Percentiles rank a stretch among this genome's conserved stretches.
These are phyloP conservation scores for Bipolaris gigantea DNA, from an alignment of 2,329 filamentous ascomycete genomes.

Conservation along the genomic window DNA sequence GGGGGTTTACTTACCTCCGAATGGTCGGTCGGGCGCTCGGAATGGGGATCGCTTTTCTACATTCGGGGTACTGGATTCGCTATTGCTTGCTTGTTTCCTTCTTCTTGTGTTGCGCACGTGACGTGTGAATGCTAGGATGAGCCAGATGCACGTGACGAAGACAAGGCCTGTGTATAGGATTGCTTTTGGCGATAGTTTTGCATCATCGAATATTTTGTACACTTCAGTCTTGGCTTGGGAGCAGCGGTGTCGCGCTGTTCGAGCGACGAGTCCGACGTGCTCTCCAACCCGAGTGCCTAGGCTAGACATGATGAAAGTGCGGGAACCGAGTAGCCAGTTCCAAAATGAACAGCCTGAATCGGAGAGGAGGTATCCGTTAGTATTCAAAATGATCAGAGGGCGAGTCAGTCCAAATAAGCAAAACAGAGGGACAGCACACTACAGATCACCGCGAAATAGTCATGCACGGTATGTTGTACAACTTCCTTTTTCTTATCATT, in stretches of 20 bases:
- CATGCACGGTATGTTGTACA: conserved; percentile 11
- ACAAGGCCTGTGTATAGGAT: conserved; percentile 39
- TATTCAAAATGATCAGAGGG: background rate
- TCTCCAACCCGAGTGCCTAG: conserved; percentile 14
- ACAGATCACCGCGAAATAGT: background rate
- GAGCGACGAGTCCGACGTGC: conserved; percentile 23
- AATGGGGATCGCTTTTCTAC: conserved; percentile 49
- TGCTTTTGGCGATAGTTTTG: conserved; percentile 19
- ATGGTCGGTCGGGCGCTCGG: conserved; percentile 45
- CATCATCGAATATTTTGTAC: conserved; percentile 1
- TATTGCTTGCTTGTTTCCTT: background rate
- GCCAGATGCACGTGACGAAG: conserved; percentile 38
- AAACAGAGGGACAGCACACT: background rate
- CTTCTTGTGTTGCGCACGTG: conserved; percentile 29
- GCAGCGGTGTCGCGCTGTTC: conserved; percentile 23
- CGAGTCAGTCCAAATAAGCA: background rate
- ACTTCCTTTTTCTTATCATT: conserved; percentile 9
- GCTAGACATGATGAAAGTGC: conserved; percentile 8
- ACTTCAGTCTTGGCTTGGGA: conserved; percentile 11
- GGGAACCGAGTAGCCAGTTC: background rate
- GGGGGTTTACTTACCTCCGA: conserved; percentile 50
- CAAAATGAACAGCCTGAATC: background rate
- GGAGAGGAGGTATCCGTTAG: background rate
- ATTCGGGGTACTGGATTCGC: conserved; percentile 45
- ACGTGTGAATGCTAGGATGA: conserved; percentile 26